Evolutionary conservation across 176 grass and related monocot genomes (phyloP).

Genomic region (Raddia guianensis): DNA sequence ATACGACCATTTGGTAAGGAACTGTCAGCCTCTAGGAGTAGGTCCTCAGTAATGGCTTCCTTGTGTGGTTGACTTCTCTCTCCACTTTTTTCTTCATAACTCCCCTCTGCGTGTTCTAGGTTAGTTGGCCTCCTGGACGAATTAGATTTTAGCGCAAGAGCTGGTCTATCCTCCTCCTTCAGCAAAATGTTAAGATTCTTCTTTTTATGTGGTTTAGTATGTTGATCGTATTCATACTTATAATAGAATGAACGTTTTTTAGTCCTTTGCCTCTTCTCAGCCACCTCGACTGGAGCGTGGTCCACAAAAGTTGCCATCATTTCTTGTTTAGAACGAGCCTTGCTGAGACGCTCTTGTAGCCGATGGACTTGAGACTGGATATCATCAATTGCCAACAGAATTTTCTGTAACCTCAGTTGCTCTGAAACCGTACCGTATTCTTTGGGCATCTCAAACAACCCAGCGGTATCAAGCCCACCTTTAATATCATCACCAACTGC

Average conservation of each 20-base stretch:
- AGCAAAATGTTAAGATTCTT: constrained; percentile 54
- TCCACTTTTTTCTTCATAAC: constrained; percentile 16
- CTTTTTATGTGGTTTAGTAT: constrained; percentile 48
- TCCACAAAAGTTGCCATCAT: constrained; percentile 42
- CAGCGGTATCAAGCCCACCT: constrained; percentile 55
- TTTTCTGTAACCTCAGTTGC: constrained; percentile 52
- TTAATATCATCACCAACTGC: constrained; percentile 52
- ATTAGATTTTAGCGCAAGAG: constrained; percentile 13
- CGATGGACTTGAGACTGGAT: constrained; percentile 57
- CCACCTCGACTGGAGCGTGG: constrained; percentile 15
- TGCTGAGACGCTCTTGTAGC: constrained; percentile 62
- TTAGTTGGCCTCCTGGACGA: constrained; percentile 20
- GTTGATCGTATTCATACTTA: constrained; percentile 18
- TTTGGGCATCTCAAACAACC: constrained; percentile 54
- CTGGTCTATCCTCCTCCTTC: constrained; percentile 38
- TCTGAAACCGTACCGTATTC: constrained; percentile 36
- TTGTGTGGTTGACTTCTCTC: constrained; percentile 29
- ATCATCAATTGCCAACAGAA: constrained; percentile 64
- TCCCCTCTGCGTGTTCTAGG: constrained; percentile 20
- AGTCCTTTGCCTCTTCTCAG: constrained; percentile 42
- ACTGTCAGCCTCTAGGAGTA: constrained; percentile 45
- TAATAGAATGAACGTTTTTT: constrained; percentile 46
- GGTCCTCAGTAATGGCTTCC: constrained; percentile 19
- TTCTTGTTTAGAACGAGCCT: constrained; percentile 47
- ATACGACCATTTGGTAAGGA: constrained; percentile 44